Conservation (phyloP, 225 moss, liverwort and hornwort genomes). For the Bryoerythrophyllum caledonicum region DNA sequence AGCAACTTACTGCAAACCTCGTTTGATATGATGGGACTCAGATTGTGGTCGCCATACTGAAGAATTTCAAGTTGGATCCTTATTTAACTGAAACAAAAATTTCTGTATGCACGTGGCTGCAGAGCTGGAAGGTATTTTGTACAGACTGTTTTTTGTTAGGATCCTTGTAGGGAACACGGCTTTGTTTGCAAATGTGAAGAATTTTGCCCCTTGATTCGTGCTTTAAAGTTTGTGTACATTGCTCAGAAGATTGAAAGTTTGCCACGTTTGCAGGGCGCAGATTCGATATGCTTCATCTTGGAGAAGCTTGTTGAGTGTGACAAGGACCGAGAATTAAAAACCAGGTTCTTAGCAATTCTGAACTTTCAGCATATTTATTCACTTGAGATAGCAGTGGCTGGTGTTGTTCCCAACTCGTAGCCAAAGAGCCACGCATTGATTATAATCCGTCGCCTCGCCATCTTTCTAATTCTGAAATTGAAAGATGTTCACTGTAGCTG, state of each 20-base stretch:
- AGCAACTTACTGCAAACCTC: not conserved
- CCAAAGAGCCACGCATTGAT: not conserved
- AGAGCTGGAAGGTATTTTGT: constrained; percentile 6
- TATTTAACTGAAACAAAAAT: not conserved
- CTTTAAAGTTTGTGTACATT: not conserved
- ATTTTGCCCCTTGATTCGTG: not conserved
- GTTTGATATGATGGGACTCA: not conserved
- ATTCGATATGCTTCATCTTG: not conserved
- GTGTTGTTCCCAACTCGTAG: not conserved
- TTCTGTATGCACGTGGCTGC: not conserved
- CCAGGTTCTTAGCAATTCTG: not conserved
- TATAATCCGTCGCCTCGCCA: not conserved
- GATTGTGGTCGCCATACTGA: not conserved
- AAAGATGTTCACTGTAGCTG: not conserved
- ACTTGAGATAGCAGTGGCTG: not conserved
- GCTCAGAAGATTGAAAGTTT: not conserved
- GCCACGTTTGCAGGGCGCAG: not conserved
- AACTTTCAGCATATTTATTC: not conserved
- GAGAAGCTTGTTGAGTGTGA: constrained; percentile 3
- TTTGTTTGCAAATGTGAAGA: not conserved
- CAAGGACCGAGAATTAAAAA: not conserved
- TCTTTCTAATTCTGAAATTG: not conserved
- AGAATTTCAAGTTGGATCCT: not conserved
- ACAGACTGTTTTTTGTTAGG: not conserved
- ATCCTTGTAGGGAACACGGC: not conserved